These are phyloP conservation scores for Cryphonectria parasitica DNA, from an alignment of 2,329 filamentous ascomycete genomes.

Conservation along the genomic window DNA sequence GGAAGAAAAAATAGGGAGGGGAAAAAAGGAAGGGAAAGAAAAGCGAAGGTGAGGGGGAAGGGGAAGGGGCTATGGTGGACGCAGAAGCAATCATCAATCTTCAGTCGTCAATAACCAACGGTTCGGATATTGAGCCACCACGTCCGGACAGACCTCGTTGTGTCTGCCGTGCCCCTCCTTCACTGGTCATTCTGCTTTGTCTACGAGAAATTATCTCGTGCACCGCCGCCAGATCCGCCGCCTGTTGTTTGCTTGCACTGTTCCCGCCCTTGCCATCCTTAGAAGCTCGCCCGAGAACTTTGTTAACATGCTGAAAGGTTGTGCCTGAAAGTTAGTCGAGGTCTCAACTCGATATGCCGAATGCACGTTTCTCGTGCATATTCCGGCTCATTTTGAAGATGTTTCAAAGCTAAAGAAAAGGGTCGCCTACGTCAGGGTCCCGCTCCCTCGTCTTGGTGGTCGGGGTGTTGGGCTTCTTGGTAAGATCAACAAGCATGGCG, in stretches of 20 bases:
- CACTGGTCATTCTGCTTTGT: not conserved
- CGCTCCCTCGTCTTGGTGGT: not conserved
- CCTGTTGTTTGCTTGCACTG: not conserved
- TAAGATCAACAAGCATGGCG: not conserved
- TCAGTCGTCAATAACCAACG: constrained; percentile 16
- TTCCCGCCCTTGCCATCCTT: not conserved
- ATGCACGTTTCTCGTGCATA: not conserved
- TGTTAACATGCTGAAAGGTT: constrained; percentile 9
- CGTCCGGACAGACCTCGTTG: not conserved
- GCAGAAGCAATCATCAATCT: not conserved
- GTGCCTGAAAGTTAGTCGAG: constrained; percentile 7
- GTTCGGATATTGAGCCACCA: constrained; percentile 8
- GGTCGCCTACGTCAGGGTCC: constrained; percentile 16
- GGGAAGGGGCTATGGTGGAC: too few relatives aligned
- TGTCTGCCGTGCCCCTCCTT: not conserved
- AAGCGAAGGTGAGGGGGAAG: not conserved
- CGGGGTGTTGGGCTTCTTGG: not conserved
- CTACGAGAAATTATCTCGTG: not conserved
- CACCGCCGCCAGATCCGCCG: constrained; percentile 3
- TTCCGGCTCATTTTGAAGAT: not conserved
- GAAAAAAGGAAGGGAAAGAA: not conserved
- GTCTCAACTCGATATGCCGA: not conserved
- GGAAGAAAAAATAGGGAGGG: not conserved
- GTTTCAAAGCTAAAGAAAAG: constrained; percentile 6
- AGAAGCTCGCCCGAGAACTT: not conserved